These are phyloP conservation scores for Thecaphora frezii DNA, from an alignment of 1,284 basidiomycete genomes.

Conservation along the genomic window DNA sequence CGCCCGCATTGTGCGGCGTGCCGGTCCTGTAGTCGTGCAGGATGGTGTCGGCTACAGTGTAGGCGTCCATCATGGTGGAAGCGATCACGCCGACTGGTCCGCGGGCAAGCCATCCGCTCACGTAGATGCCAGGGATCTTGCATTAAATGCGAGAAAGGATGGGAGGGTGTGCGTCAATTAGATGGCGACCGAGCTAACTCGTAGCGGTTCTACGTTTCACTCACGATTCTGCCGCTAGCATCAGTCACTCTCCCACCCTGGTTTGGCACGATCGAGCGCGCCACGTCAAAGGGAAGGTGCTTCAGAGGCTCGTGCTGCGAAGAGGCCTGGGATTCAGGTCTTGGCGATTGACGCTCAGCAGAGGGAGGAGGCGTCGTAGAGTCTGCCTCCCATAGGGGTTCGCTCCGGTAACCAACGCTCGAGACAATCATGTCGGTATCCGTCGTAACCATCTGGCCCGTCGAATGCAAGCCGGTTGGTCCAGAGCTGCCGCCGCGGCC, in stretches of 20 bases:
- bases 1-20: background rate
- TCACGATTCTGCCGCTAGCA: constrained; percentile 1
- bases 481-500: background rate
- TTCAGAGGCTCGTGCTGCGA: constrained; percentile 4
- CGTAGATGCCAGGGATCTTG: constrained; percentile 71
- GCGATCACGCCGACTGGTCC: constrained; percentile 92
- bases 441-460: constrained; percentile 65
- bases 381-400: constrained; percentile 61
- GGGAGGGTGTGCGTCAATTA: background rate
- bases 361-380: background rate
- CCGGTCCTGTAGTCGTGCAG: constrained; percentile 63
- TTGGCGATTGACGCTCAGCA: background rate
- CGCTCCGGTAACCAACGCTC: constrained; percentile 81
- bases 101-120: constrained; percentile 88
- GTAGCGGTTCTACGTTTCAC: background rate
- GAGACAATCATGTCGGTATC: constrained; percentile 80
- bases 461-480: constrained; percentile 56
- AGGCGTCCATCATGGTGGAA: constrained; percentile 90
- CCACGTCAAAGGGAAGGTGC: constrained; percentile 20
- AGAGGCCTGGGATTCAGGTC: background rate
- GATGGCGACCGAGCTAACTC: background rate
- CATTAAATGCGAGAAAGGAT: background rate
- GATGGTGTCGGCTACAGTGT: constrained; percentile 73
- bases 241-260: constrained; percentile 57
- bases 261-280: constrained; percentile 25